phyloP scores from a whole-genome alignment of 2,329 filamentous ascomycete species.

The Beauveria varroae region DNA sequence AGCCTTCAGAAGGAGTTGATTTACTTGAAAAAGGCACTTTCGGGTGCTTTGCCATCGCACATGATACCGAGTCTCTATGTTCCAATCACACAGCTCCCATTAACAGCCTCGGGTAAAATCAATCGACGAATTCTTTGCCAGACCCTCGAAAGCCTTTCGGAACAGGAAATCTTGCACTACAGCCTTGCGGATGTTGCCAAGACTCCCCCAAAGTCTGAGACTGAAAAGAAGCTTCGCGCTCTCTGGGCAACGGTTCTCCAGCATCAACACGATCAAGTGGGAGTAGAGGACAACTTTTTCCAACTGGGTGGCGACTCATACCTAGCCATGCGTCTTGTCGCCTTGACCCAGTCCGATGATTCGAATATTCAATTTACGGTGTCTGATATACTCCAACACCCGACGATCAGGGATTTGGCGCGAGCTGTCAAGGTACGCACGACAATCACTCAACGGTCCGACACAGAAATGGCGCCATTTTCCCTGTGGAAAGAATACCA shows the following conservation, averaged over 20 bases:
- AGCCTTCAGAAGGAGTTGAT: neutral
- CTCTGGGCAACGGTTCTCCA: slow-evolving; percentile 7
- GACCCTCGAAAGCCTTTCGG: neutral
- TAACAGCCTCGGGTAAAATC: slow-evolving; percentile 12
- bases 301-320: neutral
- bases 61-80: slow-evolving; percentile 14
- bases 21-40: neutral
- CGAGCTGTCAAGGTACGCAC: neutral
- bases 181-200: neutral
- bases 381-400: neutral
- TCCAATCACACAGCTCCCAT: slow-evolving; percentile 10
- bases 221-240: neutral
- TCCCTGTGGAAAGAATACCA: slow-evolving; percentile 5
- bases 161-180: neutral
- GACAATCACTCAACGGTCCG: neutral
- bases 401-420: slow-evolving; percentile 9
- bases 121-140: slow-evolving; percentile 11
- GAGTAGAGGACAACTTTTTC: neutral
- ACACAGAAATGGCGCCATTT: neutral
- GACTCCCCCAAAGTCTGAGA: neutral
- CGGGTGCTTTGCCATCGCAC: slow-evolving; percentile 11
- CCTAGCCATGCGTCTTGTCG: slow-evolving; percentile 9
- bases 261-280: slow-evolving; percentile 3
- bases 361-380: neutral
- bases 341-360: neutral